Percentiles rank a stretch among this genome's conserved stretches.
Evolutionary conservation across 2,329 filamentous ascomycete species (phyloP).

Genomic region (Talaromyces sp.): DNA sequence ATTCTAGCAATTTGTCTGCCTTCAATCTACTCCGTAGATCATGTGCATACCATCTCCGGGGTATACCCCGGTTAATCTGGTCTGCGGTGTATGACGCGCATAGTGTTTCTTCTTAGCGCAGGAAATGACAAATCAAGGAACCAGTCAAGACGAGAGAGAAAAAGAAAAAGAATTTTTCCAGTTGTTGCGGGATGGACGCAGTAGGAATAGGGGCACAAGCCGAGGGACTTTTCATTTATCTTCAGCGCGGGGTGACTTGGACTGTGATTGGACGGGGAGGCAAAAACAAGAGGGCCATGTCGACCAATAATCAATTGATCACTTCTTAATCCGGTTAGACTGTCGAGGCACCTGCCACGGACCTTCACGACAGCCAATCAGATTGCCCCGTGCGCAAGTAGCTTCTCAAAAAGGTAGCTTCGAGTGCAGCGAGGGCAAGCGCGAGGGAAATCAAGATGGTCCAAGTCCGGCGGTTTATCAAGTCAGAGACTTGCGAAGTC

Average conservation of each 20-base stretch:
- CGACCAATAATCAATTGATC: not conserved
- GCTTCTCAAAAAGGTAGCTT: constrained; percentile 1
- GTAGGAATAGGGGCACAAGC: not conserved
- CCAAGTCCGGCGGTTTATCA: too few species aligned
- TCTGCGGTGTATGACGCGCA: too few species aligned
- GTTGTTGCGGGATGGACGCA: not conserved
- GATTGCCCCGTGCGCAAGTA: constrained; percentile 1
- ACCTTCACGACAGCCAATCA: constrained; percentile 2
- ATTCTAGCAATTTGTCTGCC: too few species aligned
- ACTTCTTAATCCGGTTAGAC: not conserved
- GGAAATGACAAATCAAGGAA: too few species aligned
- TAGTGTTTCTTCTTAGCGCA: too few species aligned
- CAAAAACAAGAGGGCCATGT: too few species aligned
- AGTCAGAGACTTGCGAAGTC: too few species aligned
- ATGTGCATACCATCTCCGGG: too few species aligned
- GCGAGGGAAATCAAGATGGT: not conserved
- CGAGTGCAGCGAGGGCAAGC: not conserved
- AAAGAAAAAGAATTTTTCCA: not conserved
- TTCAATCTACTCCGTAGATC: too few species aligned
- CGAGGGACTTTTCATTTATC: not conserved
- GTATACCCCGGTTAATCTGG: too few species aligned
- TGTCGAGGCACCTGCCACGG: not conserved
- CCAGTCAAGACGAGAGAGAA: too few species aligned
- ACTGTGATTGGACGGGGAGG: not conserved
- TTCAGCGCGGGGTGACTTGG: too few species aligned